Evolutionary conservation across 2,329 filamentous ascomycete genomes (phyloP).

Genomic region (Colletotrichum sp.): DNA sequence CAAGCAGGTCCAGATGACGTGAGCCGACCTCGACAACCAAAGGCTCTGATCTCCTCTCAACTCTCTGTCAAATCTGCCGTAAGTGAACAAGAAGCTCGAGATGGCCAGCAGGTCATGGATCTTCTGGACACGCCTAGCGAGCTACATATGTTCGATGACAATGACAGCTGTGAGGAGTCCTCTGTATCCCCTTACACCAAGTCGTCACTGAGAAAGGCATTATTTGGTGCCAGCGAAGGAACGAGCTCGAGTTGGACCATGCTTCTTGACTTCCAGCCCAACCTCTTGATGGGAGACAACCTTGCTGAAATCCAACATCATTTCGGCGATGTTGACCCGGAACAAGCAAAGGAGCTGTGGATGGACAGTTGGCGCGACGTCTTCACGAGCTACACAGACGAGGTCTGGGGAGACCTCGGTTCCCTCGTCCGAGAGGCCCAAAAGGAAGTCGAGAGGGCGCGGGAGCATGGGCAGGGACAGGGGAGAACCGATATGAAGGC

Average conservation of each 20-base stretch:
- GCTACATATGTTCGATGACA: conserved; percentile 13
- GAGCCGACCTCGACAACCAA: background rate
- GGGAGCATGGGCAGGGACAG: background rate
- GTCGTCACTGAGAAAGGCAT: conserved; percentile 24
- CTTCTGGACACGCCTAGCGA: conserved; percentile 15
- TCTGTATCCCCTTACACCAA: conserved; percentile 21
- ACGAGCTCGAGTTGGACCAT: conserved; percentile 42
- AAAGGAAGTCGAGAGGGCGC: conserved; percentile 53
- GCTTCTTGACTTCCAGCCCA: conserved; percentile 56
- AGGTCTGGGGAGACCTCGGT: conserved; percentile 71
- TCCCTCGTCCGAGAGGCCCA: conserved; percentile 61
- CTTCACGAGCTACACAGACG: conserved; percentile 62
- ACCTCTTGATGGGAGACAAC: conserved; percentile 35
- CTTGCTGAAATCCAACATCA: conserved; percentile 23
- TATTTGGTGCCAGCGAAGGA: conserved; percentile 25
- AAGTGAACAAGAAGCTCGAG: conserved; percentile 10
- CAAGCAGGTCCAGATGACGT: background rate
- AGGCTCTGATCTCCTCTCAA: background rate
- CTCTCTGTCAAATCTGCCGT: background rate
- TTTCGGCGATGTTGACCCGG: conserved; percentile 42
- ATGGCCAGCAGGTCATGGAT: conserved; percentile 20
- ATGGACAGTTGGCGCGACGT: conserved; percentile 61
- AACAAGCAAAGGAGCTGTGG: conserved; percentile 50
- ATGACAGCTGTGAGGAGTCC: conserved; percentile 21
- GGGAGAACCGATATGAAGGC: conserved; percentile 28